Evolutionary conservation across 75 land plant species (phyloP).

Genomic region (Chamaecyparis obtusa): DNA sequence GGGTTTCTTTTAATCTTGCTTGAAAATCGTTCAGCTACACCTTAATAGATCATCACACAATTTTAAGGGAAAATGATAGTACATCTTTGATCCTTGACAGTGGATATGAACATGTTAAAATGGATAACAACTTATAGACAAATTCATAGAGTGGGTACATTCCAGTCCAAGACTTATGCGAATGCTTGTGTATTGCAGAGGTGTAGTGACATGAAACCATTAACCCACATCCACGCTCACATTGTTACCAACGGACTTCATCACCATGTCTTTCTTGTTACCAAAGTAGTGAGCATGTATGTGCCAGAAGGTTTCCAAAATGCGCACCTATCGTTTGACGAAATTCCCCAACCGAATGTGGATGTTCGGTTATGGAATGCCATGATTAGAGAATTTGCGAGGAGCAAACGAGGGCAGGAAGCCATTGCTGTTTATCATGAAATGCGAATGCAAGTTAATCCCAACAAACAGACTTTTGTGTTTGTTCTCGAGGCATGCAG

Average conservation of each 20-base stretch:
- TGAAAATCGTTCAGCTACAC: no score
- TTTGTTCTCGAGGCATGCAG: conserved; percentile 5
- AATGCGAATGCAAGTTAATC: not conserved
- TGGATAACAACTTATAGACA: not conserved
- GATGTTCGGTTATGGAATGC: not conserved
- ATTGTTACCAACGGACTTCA: not conserved
- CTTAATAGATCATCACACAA: not conserved
- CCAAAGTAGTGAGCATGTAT: not conserved
- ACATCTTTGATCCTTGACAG: not conserved
- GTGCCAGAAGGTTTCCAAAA: not conserved
- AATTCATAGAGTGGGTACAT: not conserved
- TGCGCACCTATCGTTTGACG: not conserved
- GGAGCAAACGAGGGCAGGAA: not conserved
- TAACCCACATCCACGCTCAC: not conserved
- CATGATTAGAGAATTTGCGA: not conserved
- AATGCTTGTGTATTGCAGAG: not conserved
- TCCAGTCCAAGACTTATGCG: not conserved
- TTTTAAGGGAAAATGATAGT: not conserved
- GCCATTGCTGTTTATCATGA: not conserved
- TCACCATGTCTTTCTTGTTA: not conserved
- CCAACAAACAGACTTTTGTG: not conserved
- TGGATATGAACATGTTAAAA: not conserved
- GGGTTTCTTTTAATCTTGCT: no score
- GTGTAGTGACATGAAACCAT: not conserved
- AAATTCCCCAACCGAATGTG: not conserved